Conservation (phyloP, 2,329 filamentous ascomycete species). For the Graphilbum sp. region DNA sequence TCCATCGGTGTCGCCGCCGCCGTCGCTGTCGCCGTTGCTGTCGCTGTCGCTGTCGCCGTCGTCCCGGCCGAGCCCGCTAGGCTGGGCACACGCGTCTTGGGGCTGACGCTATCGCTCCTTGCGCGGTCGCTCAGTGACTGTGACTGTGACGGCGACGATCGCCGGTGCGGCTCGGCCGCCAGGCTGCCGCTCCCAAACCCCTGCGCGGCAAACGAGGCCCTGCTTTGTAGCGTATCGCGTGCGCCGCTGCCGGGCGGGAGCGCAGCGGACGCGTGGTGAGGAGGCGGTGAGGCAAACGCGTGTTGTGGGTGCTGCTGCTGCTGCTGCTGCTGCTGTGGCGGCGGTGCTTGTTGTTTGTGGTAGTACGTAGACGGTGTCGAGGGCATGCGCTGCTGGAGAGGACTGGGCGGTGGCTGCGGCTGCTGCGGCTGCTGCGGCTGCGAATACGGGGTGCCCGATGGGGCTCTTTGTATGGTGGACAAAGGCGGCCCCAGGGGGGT, state of each 20-base stretch:
- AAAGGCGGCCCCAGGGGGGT: constrained; percentile 36
- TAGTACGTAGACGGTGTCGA: not conserved
- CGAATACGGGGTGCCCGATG: constrained; percentile 8
- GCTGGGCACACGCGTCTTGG: constrained; percentile 50
- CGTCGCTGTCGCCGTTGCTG: not conserved
- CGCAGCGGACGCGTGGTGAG: constrained; percentile 12
- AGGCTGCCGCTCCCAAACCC: constrained; percentile 27
- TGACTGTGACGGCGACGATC: too few species aligned
- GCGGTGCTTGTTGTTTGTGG: constrained; percentile 1
- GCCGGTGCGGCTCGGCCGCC: constrained; percentile 19
- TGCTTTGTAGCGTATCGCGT: too few species aligned
- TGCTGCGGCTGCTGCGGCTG: constrained; percentile 1
- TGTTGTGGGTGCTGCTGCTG: not conserved
- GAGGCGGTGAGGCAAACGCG: constrained; percentile 14
- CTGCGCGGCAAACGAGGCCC: constrained; percentile 9
- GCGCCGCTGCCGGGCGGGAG: too few species aligned
- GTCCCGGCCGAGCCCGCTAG: constrained; percentile 18
- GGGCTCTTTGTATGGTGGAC: constrained; percentile 17
- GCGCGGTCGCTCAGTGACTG: constrained; percentile 50
- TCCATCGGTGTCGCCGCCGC: constrained; percentile 3
- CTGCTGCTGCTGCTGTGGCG: constrained; percentile 7
- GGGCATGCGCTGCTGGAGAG: not conserved
- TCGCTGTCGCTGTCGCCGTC: not conserved
- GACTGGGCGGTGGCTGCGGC: not conserved
- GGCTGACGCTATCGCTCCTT: constrained; percentile 58